phyloP scores from a whole-genome alignment of 768 basidiomycete genomes.

The Mycena rebaudengoi region DNA sequence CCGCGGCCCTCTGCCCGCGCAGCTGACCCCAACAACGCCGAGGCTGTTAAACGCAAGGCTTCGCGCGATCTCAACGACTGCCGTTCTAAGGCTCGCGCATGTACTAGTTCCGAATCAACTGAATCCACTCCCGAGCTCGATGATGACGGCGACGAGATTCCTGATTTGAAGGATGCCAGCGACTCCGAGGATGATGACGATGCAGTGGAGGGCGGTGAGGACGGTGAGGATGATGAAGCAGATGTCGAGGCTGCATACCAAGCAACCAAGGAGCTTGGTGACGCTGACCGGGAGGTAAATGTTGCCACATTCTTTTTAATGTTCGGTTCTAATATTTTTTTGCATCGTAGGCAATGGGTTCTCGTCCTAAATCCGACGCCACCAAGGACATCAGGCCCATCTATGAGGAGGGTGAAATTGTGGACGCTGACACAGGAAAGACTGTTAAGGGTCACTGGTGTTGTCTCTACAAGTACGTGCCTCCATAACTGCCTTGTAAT shows the following conservation, averaged over 20 bases:
- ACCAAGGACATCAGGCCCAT: neutral
- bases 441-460: conserved; percentile 26
- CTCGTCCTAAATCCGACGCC: neutral
- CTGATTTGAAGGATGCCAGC: no score
- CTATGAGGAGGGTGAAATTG: neutral
- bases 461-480: conserved; percentile 26
- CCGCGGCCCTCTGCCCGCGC: neutral
- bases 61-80: no score
- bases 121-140: no score
- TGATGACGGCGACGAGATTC: no score
- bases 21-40: neutral
- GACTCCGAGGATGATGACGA: neutral
- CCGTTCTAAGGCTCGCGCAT: no score
- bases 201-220: neutral
- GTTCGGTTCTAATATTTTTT: neutral
- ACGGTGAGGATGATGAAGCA: neutral
- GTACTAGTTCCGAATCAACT: no score
- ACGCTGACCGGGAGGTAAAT: neutral
- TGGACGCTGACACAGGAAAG: conserved; percentile 19
- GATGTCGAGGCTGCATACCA: neutral
- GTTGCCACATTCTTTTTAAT: no score
- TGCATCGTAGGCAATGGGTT: neutral
- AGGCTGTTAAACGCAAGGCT: neutral
- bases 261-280: neutral
- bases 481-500: no score